A percentile compares a stretch with the other conserved stretches of the same genome.
Evolutionary conservation across 331 rosid genomes (phyloP).

Genomic region (Pyrus hybrid): DNA sequence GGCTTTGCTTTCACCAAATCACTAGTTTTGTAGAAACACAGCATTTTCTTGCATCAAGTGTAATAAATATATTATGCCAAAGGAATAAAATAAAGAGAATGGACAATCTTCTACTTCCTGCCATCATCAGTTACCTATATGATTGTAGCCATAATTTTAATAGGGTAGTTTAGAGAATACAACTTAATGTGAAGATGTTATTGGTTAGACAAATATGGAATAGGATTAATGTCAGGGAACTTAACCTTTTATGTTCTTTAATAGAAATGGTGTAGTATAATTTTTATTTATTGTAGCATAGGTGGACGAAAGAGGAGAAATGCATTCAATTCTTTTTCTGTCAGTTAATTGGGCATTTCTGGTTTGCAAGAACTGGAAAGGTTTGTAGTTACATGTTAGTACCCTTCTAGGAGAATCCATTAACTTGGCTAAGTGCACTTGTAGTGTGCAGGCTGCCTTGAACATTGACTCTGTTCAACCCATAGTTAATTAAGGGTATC

Average conservation of each 20-base stretch:
- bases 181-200: neutral
- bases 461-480: neutral
- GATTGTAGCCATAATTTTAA: neutral
- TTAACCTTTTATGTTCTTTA: neutral
- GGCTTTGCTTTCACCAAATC: neutral
- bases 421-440: neutral
- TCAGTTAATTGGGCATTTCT: neutral
- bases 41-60: neutral
- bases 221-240: neutral
- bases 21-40: neutral
- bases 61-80: neutral
- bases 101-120: neutral
- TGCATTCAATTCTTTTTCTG: neutral
- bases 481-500: neutral
- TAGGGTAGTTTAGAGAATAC: neutral
- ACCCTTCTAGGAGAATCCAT: neutral
- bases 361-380: neutral
- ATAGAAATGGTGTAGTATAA: neutral
- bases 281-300: neutral
- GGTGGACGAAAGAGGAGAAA: neutral
- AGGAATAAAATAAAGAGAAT: neutral
- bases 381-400: neutral
- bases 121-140: neutral
- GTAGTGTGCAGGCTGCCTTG: neutral
- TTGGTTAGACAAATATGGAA: neutral